A percentile compares a stretch with the other conserved stretches of the same genome.
Conservation (phyloP, 257 asterid genomes). For the Coffea eugenioides region DNA sequence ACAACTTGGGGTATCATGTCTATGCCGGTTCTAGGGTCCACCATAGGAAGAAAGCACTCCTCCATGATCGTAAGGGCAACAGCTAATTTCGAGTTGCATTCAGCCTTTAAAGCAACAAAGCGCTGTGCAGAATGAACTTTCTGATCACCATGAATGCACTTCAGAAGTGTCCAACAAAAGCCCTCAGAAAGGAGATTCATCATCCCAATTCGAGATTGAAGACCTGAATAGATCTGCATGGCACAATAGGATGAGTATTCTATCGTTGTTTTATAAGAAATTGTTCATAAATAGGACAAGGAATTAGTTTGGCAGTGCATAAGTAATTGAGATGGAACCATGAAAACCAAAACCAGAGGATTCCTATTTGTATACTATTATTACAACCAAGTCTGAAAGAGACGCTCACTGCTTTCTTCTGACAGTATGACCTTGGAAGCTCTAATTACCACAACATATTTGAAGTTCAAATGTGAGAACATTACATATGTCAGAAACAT, state of each 20-base stretch:
- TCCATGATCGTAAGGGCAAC: conserved; percentile 96
- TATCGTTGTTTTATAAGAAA: background rate
- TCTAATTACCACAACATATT: background rate
- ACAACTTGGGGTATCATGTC: conserved; percentile 98
- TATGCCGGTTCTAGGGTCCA: conserved; percentile 89
- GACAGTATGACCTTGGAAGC: background rate
- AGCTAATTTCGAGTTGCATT: conserved; percentile 94
- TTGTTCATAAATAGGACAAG: background rate
- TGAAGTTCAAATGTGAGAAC: conserved; percentile 1
- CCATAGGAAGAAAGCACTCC: conserved; percentile 98
- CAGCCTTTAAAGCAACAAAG: conserved; percentile 72
- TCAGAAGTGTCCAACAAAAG: conserved; percentile 77
- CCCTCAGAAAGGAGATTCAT: conserved; percentile 61
- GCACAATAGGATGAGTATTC: conserved; percentile 1
- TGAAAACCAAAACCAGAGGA: background rate
- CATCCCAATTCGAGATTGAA: conserved; percentile 68
- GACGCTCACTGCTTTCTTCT: background rate
- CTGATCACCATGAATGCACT: conserved; percentile 79
- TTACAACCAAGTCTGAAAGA: background rate
- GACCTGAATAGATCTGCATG: conserved; percentile 72
- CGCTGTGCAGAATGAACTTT: conserved; percentile 60
- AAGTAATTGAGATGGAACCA: background rate
- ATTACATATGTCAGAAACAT: background rate
- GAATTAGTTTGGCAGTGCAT: background rate
- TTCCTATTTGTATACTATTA: background rate